A percentile compares a stretch with the other conserved stretches of the same genome.
phyloP scores from a whole-genome alignment of 108 stramenopile species.

The Epithemia pelagica region DNA sequence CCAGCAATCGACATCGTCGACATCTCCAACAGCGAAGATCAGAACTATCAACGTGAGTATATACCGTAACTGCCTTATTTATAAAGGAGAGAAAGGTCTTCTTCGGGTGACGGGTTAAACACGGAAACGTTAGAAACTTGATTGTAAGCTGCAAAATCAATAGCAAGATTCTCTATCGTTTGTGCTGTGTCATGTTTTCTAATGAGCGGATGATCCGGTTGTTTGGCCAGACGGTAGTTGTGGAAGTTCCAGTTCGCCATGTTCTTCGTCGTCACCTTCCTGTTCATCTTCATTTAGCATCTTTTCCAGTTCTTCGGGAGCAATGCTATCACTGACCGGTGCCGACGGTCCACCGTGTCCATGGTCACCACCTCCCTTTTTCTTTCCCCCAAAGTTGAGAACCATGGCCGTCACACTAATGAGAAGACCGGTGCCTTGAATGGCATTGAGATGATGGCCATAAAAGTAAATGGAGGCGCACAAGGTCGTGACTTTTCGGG shows the following conservation, averaged over 20 bases:
- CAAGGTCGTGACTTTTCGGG: conserved; percentile 91
- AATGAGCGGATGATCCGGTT: not conserved
- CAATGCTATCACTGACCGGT: conserved; percentile 1
- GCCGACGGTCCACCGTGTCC: conserved; percentile 28
- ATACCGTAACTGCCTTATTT: too few relatives aligned
- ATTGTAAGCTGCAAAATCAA: not conserved
- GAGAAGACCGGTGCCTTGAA: conserved; percentile 74
- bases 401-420: conserved; percentile 88
- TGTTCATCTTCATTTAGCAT: conserved; percentile 29
- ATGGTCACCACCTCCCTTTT: conserved; percentile 27
- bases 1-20: conserved; percentile 59
- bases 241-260: conserved; percentile 10
- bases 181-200: too few relatives aligned
- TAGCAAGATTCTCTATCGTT: not conserved
- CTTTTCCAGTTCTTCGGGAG: conserved; percentile 47
- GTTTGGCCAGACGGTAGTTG: not conserved
- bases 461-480: conserved; percentile 93
- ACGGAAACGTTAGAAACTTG: not conserved
- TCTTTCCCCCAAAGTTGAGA: conserved; percentile 89
- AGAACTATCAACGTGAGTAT: not conserved
- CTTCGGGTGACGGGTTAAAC: not conserved
- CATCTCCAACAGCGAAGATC: not conserved
- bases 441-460: conserved; percentile 77
- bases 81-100: not conserved
- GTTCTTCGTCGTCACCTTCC: conserved; percentile 34